Percentiles rank a stretch among this genome's conserved stretches.
These are phyloP conservation scores for Zymoseptoria pseudotritici DNA, from an alignment of 2,329 filamentous ascomycete species.

Conservation along the genomic window DNA sequence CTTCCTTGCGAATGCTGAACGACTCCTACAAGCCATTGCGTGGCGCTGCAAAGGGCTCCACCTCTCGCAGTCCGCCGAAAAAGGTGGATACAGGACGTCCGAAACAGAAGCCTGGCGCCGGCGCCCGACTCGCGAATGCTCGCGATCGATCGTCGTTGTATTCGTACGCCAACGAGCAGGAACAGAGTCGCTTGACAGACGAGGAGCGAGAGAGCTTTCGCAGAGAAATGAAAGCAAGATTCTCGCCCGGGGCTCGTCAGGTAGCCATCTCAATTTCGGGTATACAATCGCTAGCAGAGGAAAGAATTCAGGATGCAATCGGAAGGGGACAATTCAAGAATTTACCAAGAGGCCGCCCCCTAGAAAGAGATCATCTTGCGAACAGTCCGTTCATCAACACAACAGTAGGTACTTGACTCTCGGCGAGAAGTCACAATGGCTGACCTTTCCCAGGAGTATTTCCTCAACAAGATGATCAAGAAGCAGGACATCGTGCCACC, in stretches of 20 bases:
- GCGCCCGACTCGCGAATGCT: conserved; percentile 49
- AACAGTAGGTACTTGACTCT: conserved; percentile 39
- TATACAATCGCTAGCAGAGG: conserved; percentile 75
- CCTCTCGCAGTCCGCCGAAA: conserved; percentile 31
- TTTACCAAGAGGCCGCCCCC: conserved; percentile 68
- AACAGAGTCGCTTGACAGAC: conserved; percentile 51
- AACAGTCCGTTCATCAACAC: conserved; percentile 89
- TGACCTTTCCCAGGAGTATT: conserved; percentile 55
- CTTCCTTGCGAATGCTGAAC: conserved; percentile 69
- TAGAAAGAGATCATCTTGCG: conserved; percentile 75
- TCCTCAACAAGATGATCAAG: conserved; percentile 98
- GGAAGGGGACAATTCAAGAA: conserved; percentile 82
- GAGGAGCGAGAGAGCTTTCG: conserved; percentile 65
- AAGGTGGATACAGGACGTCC: conserved; percentile 40
- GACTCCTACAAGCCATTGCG: conserved; percentile 53
- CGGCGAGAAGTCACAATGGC: neutral
- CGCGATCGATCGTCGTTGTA: conserved; percentile 53
- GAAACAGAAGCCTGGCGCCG: conserved; percentile 34
- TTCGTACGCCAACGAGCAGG: conserved; percentile 43
- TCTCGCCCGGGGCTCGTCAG: conserved; percentile 61
- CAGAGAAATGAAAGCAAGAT: conserved; percentile 71
- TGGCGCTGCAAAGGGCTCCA: conserved; percentile 33
- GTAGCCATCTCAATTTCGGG: conserved; percentile 73
- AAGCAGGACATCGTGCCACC: conserved; percentile 91
- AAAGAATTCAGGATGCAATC: conserved; percentile 90